Evolutionary conservation across 306 rosid genomes (phyloP), one percentile per base, ranked within the genome.

Genomic region (Sesbania bispinosa): DNA sequence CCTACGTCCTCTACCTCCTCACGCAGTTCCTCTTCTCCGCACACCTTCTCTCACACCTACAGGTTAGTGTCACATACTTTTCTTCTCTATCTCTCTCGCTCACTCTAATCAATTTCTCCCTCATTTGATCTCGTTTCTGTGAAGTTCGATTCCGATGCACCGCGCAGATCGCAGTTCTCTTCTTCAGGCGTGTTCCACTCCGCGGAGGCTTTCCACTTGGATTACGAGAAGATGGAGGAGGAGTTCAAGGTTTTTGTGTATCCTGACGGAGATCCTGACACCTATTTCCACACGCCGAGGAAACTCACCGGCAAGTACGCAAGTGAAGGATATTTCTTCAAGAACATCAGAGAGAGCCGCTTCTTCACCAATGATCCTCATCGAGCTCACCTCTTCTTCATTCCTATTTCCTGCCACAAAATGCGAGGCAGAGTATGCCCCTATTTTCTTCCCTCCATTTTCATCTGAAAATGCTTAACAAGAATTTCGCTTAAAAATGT

Each of bases 381-480:
- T 14, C 32, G 26, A 32, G 83, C 83, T 73, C 79, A 73, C 33
- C 76, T 79, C 50, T 73, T 73, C 58, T 79, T 79, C 69, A 61
- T 79, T 20, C 83, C 83, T 18, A 58, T 79, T 50, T 79, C 79
- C 38, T 65, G 71, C 43, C 75, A 73, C 63, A 59, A 66, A 41
- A 66, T 79, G 83, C 67, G 75, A 51, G 78, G 75, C 83, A 36
- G 30, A 32, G 83, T 79, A 73, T 26, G 43, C 15, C 14, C 7
- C 41, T 6, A 10, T 2, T 51, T 38, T 33, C 35, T 29, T 55
- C 41, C 5, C 6, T 7, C 23, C 2, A 5, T 26, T 36, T 11
- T 51, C 58, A 4, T 10, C 23, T 46, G 1, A 1, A 14, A 4
- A 14, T 38, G n/a, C n/a, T 38, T 6, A 2, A 2, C 14, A 38